phyloP scores from a whole-genome alignment of 2,329 filamentous ascomycete genomes.

The Pseudocercospora cruenta region DNA sequence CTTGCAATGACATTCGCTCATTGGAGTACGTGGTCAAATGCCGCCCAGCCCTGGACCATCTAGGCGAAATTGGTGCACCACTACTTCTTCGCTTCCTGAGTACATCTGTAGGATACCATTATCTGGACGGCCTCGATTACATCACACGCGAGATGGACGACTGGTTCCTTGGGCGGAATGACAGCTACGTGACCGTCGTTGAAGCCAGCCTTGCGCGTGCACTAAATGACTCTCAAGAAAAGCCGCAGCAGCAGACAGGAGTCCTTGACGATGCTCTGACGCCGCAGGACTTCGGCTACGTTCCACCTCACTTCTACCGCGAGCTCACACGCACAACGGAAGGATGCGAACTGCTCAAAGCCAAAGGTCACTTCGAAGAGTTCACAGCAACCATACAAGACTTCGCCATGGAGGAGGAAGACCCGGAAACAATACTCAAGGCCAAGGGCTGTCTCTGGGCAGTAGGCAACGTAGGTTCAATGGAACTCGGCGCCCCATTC shows the following conservation, averaged over 20 bases:
- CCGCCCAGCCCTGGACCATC: conserved; percentile 87
- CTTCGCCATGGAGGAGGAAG: conserved; percentile 80
- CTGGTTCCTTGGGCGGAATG: conserved; percentile 96
- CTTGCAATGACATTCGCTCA: conserved; percentile 88
- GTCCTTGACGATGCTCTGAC: conserved; percentile 51
- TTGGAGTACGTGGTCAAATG: conserved; percentile 97
- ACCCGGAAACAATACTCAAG: conserved; percentile 82
- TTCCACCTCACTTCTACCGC: conserved; percentile 97
- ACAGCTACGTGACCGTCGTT: conserved; percentile 91
- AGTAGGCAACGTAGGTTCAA: conserved; percentile 95
- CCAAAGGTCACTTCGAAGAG: conserved; percentile 95
- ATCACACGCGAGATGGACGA: conserved; percentile 99
- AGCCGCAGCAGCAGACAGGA: conserved; percentile 44
- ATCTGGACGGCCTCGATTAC: conserved; percentile 94
- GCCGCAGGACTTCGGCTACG: conserved; percentile 57
- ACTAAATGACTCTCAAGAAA: conserved; percentile 66
- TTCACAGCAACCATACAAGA: conserved; percentile 89
- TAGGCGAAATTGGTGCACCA: conserved; percentile 95
- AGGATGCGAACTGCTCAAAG: conserved; percentile 83
- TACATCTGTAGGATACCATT: conserved; percentile 96
- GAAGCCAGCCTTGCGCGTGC: conserved; percentile 92
- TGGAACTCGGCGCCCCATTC: conserved; percentile 95
- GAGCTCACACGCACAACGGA: conserved; percentile 91
- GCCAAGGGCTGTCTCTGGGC: conserved; percentile 98
- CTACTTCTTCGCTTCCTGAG: conserved; percentile 89